Base-by-base conservation (phyloP, 768 basidiomycete species). In the Trametes cingulata region DNA sequence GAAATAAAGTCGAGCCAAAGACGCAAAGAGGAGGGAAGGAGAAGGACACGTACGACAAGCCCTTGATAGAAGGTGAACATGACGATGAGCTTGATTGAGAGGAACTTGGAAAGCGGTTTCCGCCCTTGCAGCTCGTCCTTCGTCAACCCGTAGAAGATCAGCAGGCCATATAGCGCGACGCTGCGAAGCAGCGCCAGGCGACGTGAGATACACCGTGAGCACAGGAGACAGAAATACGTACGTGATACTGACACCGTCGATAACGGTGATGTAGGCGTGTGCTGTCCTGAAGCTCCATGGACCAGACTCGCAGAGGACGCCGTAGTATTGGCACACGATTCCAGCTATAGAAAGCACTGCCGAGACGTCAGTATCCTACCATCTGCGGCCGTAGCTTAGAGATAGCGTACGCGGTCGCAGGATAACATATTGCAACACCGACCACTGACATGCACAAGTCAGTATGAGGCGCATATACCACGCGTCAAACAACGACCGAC, bases 41-140 rank as follows among this genome's bases (percentile, higher is more conserved):
- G 37, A 40, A 6, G 17, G 24, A 10, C n/a, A 75, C 86, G 54
- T 67, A 89, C 87, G 51, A 91, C 72, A 67, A 93, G 89, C 1
- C 82, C 79, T 68, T 95, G 94, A 71, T 95, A 96, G 73, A 91
- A 95, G 0, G 92, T 93, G 71, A 90, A 85, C 84, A 93, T 86
- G 43, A 93, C 89, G 48, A 93, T 89, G 29, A 91, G 75, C 72
- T 95, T 95, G 77, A 96, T 94, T 2, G 85, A 76, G 61, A 95
- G 69, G 72, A 96, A 96, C 76, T 95, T 95, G 24, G 87, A 84
- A 27, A 95, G 75, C 25, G 93, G 95, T 25, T 87, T 80, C 17
- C 85, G 80, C 35, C 87, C 91, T 55, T 68, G 75, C n/a, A 96
- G 82, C 65, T 95, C 93, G 17, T 90, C 86, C 59, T 86, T 83